Percentiles rank a stretch among this genome's conserved stretches.
Conservation (phyloP, 345 rosid genomes). For the Cardiospermum halicacabum region DNA sequence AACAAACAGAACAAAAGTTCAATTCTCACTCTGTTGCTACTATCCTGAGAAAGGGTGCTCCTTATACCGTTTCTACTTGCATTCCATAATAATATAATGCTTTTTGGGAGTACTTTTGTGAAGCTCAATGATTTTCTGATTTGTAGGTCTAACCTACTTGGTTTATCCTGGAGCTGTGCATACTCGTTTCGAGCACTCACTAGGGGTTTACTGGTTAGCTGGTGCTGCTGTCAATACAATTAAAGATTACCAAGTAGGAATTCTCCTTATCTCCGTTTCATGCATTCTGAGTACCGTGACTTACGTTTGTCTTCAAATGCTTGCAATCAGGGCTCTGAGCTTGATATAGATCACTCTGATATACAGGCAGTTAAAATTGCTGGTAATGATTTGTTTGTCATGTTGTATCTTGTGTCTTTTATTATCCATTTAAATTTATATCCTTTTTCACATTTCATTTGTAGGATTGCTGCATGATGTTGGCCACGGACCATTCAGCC, state of each 20-base stretch:
- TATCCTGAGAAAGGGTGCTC: background rate
- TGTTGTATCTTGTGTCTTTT: background rate
- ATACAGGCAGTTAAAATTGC: conserved; percentile 66
- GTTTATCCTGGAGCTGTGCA: conserved; percentile 76
- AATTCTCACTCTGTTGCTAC: background rate
- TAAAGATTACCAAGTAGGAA: conserved; percentile 42
- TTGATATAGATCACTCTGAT: conserved; percentile 50
- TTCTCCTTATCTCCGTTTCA: conserved; percentile 1
- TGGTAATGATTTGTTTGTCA: conserved; percentile 28
- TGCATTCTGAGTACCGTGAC: background rate
- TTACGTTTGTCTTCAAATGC: background rate
- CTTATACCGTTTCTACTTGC: background rate
- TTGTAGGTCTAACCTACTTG: conserved; percentile 45
- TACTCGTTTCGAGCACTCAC: conserved; percentile 68
- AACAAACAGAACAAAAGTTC: background rate
- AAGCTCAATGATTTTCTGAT: background rate
- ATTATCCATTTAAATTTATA: background rate
- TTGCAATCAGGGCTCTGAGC: conserved; percentile 45
- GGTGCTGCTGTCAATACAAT: conserved; percentile 43
- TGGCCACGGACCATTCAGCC: conserved; percentile 85
- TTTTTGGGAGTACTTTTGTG: background rate
- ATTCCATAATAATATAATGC: background rate
- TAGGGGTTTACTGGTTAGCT: conserved; percentile 69
- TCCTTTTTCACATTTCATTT: conserved; percentile 5
- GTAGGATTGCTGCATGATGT: conserved; percentile 72